These are phyloP conservation scores for Solioccasus polychromus DNA, from an alignment of 768 basidiomycete species.

Conservation along the genomic window DNA sequence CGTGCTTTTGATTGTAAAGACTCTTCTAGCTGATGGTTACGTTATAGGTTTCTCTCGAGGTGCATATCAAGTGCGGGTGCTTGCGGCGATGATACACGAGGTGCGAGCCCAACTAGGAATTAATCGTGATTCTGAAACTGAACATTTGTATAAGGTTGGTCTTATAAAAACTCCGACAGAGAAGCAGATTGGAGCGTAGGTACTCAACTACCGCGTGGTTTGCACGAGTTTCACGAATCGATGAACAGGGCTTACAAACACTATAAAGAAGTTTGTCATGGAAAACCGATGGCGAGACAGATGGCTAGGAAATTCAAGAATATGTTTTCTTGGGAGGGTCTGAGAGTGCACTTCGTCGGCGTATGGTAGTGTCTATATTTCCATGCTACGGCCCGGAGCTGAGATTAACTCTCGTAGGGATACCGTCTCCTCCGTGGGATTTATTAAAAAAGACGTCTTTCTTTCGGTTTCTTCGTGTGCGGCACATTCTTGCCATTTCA, in stretches of 20 bases:
- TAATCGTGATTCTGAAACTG: background rate
- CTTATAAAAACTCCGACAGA: constrained; percentile 30
- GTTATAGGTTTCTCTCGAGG: constrained; percentile 41
- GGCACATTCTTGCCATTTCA: constrained; percentile 54
- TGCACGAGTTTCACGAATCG: background rate
- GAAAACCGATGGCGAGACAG: constrained; percentile 18
- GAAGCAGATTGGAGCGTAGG: constrained; percentile 31
- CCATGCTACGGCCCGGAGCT: background rate
- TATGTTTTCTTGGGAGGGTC: constrained; percentile 42
- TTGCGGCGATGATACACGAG: constrained; percentile 41
- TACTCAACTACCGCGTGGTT: background rate
- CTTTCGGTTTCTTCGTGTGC: constrained; percentile 60
- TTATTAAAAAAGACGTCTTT: constrained; percentile 42
- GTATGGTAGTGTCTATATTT: constrained; percentile 40
- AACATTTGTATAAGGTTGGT: constrained; percentile 26
- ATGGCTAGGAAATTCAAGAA: constrained; percentile 38
- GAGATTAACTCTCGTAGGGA: constrained; percentile 42
- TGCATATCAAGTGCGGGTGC: constrained; percentile 39
- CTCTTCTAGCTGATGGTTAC: background rate
- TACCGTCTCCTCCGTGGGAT: constrained; percentile 62
- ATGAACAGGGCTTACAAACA: constrained; percentile 17
- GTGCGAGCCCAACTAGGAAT: constrained; percentile 9
- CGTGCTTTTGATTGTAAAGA: background rate
- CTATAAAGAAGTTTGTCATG: constrained; percentile 14
- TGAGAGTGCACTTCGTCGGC: constrained; percentile 50